Percentiles rank a stretch among this genome's conserved stretches.
phyloP scores from a whole-genome alignment of 106 monocot genomes.

The Xerophyta viscosa region DNA sequence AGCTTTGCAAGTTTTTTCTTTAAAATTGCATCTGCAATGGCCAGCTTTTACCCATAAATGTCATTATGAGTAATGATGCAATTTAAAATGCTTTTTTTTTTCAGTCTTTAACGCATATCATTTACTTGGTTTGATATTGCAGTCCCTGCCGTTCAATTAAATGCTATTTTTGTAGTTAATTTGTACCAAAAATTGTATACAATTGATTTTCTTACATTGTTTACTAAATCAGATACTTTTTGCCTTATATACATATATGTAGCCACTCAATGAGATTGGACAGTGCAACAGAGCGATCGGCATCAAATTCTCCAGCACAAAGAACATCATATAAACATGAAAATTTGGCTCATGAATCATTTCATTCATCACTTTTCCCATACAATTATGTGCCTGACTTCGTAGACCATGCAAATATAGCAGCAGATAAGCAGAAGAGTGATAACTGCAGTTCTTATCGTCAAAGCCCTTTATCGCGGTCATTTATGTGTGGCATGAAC shows the following conservation, averaged over 20 bases:
- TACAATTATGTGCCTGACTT: conserved; percentile 9
- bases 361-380: conserved; percentile 23
- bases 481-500: conserved; percentile 19
- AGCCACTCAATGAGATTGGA: conserved; percentile 26
- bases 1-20: too few species aligned
- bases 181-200: not conserved
- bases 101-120: too few species aligned
- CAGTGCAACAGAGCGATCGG: conserved; percentile 18
- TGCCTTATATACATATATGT: not conserved
- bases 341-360: conserved; percentile 17
- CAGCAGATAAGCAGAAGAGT: conserved; percentile 22
- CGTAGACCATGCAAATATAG: conserved; percentile 9
- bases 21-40: too few species aligned
- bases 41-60: too few species aligned
- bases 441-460: conserved; percentile 15
- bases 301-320: conserved; percentile 19
- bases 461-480: conserved; percentile 34
- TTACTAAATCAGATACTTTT: not conserved
- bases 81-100: too few species aligned
- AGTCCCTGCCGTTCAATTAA: too few species aligned
- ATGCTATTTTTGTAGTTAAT: not conserved
- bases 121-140: too few species aligned
- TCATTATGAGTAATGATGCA: too few species aligned
- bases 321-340: conserved; percentile 7
- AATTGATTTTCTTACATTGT: not conserved